Conservation (phyloP, 2,329 filamentous ascomycete genomes). For the Verticillium nubilum region DNA sequence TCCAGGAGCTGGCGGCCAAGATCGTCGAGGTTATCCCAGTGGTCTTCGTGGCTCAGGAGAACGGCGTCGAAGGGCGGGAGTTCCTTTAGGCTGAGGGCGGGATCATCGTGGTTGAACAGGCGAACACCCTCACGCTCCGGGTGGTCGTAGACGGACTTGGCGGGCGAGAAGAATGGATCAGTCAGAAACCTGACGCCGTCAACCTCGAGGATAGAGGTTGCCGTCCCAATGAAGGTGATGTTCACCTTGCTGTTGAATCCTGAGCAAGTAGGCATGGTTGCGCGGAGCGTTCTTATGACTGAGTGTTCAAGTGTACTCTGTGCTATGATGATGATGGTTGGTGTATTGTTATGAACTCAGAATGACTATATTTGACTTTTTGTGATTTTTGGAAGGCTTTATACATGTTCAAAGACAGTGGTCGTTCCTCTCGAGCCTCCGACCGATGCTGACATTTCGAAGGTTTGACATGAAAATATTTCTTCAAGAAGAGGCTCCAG, state of each 20-base stretch:
- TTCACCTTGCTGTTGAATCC: constrained; percentile 13
- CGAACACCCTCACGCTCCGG: not conserved
- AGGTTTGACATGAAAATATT: not conserved
- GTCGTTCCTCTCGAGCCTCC: too few relatives aligned
- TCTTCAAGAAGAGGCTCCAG: not conserved
- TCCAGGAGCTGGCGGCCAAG: constrained; percentile 38
- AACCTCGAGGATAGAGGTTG: constrained; percentile 40
- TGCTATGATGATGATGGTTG: too few relatives aligned
- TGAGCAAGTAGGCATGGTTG: not conserved
- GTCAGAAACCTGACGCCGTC: constrained; percentile 36
- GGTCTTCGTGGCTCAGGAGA: constrained; percentile 44
- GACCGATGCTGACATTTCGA: not conserved
- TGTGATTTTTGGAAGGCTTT: not conserved
- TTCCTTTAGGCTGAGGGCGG: constrained; percentile 27
- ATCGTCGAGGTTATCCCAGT: constrained; percentile 42
- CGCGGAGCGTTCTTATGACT: not conserved
- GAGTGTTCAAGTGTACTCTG: not conserved
- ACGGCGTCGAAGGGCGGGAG: constrained; percentile 42
- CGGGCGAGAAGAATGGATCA: constrained; percentile 38
- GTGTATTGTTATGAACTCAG: too few relatives aligned
- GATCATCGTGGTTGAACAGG: constrained; percentile 20
- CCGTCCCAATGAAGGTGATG: constrained; percentile 41
- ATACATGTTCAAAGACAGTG: too few relatives aligned
- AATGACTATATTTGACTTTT: too few relatives aligned
- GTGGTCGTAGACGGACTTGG: constrained; percentile 18